Evolutionary conservation across 1,284 basidiomycete species (phyloP).

Genomic region (Ceratorhiza oryzae-sativae): DNA sequence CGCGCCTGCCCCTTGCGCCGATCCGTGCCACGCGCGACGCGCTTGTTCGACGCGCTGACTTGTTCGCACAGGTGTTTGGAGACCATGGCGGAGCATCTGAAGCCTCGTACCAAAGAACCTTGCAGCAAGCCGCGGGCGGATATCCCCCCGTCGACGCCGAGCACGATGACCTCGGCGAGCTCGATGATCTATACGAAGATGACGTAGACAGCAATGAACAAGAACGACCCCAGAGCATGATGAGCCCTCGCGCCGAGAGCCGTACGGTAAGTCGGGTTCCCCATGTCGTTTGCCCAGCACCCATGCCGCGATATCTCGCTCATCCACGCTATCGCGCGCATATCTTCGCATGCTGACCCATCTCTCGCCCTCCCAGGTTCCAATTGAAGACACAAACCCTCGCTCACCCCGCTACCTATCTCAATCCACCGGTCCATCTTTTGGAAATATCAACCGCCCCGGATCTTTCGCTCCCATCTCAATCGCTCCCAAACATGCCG

Average conservation of each 20-base stretch:
- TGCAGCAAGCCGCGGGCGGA: conserved; percentile 32
- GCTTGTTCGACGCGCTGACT: conserved; percentile 12
- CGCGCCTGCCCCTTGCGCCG: neutral
- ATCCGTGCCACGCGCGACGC: neutral
- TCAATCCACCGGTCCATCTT: conserved; percentile 31
- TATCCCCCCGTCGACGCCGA: conserved; percentile 5
- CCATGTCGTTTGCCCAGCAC: neutral
- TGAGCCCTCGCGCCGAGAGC: conserved; percentile 20
- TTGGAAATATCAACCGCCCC: conserved; percentile 31
- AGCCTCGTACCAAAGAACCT: conserved; percentile 30
- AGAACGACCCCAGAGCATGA: conserved; percentile 34
- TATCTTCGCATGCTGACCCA: conserved; percentile 3
- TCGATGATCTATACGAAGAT: conserved; percentile 20
- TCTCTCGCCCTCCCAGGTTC: conserved; percentile 1
- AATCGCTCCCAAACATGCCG: conserved; percentile 4
- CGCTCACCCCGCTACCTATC: conserved; percentile 32
- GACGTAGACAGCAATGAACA: conserved; percentile 35
- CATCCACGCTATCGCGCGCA: neutral
- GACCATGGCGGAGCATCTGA: conserved; percentile 33
- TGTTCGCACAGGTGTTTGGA: conserved; percentile 20
- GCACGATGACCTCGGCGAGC: conserved; percentile 5
- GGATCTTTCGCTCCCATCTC: conserved; percentile 29
- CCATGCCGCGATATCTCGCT: neutral
- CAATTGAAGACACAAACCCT: conserved; percentile 20
- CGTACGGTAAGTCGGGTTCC: conserved; percentile 13